Conservation (phyloP, 768 basidiomycete species). For the Boletus sp. region DNA sequence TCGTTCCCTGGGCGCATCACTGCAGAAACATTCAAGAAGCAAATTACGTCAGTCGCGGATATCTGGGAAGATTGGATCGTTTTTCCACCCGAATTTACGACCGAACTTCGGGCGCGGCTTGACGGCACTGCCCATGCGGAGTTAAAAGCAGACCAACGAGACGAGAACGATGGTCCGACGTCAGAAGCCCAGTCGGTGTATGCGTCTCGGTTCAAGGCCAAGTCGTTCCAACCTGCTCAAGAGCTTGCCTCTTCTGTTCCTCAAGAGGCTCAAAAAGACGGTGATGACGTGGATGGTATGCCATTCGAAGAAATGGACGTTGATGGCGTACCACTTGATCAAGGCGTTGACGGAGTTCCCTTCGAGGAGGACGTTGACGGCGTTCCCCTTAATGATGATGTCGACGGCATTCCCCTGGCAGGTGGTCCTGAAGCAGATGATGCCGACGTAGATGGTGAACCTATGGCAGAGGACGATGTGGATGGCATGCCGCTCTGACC, state of each 20-base stretch:
- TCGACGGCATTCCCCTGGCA: slow-evolving; percentile 40
- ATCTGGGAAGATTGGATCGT: slow-evolving; percentile 99
- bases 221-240: slow-evolving; percentile 72
- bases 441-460: slow-evolving; percentile 26
- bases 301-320: slow-evolving; percentile 50
- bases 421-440: slow-evolving; percentile 17
- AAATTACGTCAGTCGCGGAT: slow-evolving; percentile 85
- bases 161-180: slow-evolving; percentile 13
- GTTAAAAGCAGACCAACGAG: slow-evolving; percentile 28
- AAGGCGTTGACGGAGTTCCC: slow-evolving; percentile 39
- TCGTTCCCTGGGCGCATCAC: slow-evolving; percentile 96
- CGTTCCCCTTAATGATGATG: slow-evolving; percentile 31
- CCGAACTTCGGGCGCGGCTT: slow-evolving; percentile 68
- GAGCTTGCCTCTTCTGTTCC: slow-evolving; percentile 30
- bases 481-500: slow-evolving; percentile 40
- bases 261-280: slow-evolving; percentile 36
- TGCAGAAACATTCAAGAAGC: slow-evolving; percentile 93
- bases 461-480: slow-evolving; percentile 35
- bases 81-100: slow-evolving; percentile 84
- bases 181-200: slow-evolving; percentile 34
- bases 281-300: slow-evolving; percentile 53
- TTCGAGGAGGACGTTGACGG: slow-evolving; percentile 31
- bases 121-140: slow-evolving; percentile 52
- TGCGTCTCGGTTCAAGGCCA: slow-evolving; percentile 71
- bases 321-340: slow-evolving; percentile 47